A percentile compares a stretch with the other conserved stretches of the same genome.
These are phyloP conservation scores for Alloascoidea hylecoeti DNA, from an alignment of 805 yeast genomes.

Conservation along the genomic window DNA sequence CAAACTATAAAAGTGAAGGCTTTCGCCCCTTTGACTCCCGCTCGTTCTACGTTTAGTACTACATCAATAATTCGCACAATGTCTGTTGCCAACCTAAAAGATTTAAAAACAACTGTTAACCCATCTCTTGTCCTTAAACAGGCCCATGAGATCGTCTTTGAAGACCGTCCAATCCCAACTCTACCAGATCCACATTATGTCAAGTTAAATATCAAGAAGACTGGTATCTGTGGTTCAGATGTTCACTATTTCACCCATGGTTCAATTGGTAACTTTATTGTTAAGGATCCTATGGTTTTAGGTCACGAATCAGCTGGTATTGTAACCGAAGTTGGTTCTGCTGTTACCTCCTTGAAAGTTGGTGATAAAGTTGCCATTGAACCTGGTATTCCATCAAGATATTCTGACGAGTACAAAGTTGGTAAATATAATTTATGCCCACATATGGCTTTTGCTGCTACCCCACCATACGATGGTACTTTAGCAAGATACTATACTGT, in stretches of 20 bases:
- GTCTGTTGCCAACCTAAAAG: not conserved
- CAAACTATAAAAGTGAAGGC: too few species aligned
- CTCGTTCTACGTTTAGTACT: too few species aligned
- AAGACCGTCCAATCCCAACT: conserved; percentile 54
- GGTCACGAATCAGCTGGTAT: conserved; percentile 85
- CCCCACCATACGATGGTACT: conserved; percentile 81
- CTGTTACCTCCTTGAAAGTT: conserved; percentile 47
- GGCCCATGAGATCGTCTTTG: conserved; percentile 48
- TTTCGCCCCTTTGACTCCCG: too few species aligned
- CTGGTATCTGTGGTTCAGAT: conserved; percentile 75
- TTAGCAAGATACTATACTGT: conserved; percentile 55
- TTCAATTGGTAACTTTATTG: conserved; percentile 60
- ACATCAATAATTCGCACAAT: too few species aligned
- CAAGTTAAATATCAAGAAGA: conserved; percentile 59
- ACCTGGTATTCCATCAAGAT: conserved; percentile 79
- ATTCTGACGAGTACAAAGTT: conserved; percentile 57
- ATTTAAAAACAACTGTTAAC: conserved; percentile 9
- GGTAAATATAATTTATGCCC: conserved; percentile 81
- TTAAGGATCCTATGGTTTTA: conserved; percentile 67
- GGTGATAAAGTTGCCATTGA: conserved; percentile 87
- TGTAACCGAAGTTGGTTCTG: conserved; percentile 54
- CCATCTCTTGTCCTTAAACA: conserved; percentile 49
- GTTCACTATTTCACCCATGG: conserved; percentile 77
- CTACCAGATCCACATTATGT: conserved; percentile 54
- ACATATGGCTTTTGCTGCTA: conserved; percentile 79